Evolutionary conservation across 495 filamentous ascomycete genomes (phyloP), one percentile per base, ranked within the genome.

Genomic region (Astrothelium macrocarpum): DNA sequence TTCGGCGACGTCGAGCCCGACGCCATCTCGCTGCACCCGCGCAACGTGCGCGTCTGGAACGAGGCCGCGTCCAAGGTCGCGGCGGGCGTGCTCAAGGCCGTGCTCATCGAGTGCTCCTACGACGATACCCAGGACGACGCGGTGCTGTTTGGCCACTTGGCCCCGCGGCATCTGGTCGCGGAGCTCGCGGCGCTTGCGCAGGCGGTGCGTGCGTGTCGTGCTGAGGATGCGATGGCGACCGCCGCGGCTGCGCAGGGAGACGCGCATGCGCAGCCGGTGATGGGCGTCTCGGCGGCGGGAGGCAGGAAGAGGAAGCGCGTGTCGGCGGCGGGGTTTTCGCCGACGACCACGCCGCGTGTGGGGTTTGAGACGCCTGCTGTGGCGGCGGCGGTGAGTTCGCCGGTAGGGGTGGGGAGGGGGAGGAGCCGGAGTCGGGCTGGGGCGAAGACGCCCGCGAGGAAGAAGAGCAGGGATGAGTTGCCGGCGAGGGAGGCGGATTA

Each of bases 1-100:
- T 97, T 96, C 71, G 94, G 94, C 45, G 94, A 98, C 68, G 87
- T 97, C 39, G 94, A 98, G 71, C 92, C 94, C 10, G 94, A 98
- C 71, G 85, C 85, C 11, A 74, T 97, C 53, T 93, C 90, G 0
- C 73, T 90, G 2, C 84, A 83, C 2, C 90, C 91, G n/a, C 85
- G 90, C 32, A 98, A 90, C 66, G 77, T 75, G 36, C 78, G 76
- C 11, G 85, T 97, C 12, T 98, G 94, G 94, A 78, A 80, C 53
- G 85, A 90, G 67, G 92, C 93, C 0, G 95, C 91, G 0, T 86
- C 85, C 11, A 95, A 94, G 69, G 83, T 97, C 25, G 84, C 78
- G 2, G 72, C 77, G 1, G 88, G 89, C 1, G 76, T 79, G 12
- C 80, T 98, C 1, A 77, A 78, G 0, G 92, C 87, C 11, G 86